Conservation (phyloP, 2,329 filamentous ascomycete genomes). For the Exserohilum rostratum region DNA sequence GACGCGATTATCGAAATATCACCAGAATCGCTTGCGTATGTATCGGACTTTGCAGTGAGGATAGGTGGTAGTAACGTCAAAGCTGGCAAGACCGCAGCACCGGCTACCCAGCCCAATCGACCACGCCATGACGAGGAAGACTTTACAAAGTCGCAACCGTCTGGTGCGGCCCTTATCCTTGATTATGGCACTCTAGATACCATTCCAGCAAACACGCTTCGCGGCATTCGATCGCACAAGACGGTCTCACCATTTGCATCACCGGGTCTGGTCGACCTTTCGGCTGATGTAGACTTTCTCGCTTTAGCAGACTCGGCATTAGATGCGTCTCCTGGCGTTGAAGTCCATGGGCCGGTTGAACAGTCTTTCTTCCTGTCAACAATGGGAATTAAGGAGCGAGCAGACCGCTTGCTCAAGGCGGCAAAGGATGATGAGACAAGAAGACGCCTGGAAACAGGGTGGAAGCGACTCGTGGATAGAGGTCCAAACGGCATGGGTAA, state of each 20-base stretch:
- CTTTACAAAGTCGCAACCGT: slow-evolving; percentile 65
- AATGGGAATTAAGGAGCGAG: slow-evolving; percentile 73
- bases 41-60: slow-evolving; percentile 78
- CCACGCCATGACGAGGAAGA: slow-evolving; percentile 11
- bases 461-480: slow-evolving; percentile 82
- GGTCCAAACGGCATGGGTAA: slow-evolving; percentile 89
- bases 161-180: slow-evolving; percentile 89
- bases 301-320: slow-evolving; percentile 83
- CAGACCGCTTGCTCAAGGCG: slow-evolving; percentile 34
- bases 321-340: slow-evolving; percentile 75
- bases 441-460: slow-evolving; percentile 70
- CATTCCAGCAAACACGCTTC: slow-evolving; percentile 86
- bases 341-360: slow-evolving; percentile 89
- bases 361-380: slow-evolving; percentile 79
- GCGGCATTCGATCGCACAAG: slow-evolving; percentile 81
- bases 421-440: slow-evolving; percentile 48
- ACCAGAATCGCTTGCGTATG: slow-evolving; percentile 82
- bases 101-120: slow-evolving; percentile 50
- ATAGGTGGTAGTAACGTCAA: slow-evolving; percentile 71
- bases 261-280: slow-evolving; percentile 85
- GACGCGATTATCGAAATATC: slow-evolving; percentile 85
- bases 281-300: slow-evolving; percentile 91
- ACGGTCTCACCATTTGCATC: slow-evolving; percentile 78
- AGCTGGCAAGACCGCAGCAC: slow-evolving; percentile 14
- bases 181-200: slow-evolving; percentile 85